These are phyloP conservation scores for Melaleuca alternifolia DNA, from an alignment of 345 rosid genomes.

Conservation along the genomic window DNA sequence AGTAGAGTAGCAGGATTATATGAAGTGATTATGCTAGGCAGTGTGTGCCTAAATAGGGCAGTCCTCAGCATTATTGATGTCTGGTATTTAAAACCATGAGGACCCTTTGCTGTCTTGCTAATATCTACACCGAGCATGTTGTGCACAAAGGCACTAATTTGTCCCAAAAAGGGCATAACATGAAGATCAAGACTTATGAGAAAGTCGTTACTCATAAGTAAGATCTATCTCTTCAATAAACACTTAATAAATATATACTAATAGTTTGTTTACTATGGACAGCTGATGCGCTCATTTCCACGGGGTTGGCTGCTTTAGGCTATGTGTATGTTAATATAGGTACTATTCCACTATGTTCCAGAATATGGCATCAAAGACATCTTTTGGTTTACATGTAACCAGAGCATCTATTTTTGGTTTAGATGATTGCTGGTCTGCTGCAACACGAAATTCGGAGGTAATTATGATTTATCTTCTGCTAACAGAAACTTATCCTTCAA, in stretches of 20 bases:
- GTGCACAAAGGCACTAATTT: neutral
- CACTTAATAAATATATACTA: neutral
- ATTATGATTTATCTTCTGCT: neutral
- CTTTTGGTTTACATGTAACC: slow-evolving; percentile 4
- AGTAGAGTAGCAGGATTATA: neutral
- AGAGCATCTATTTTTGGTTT: slow-evolving; percentile 14
- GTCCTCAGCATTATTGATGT: neutral
- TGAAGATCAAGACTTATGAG: neutral
- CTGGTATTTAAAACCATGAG: neutral
- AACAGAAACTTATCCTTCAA: neutral
- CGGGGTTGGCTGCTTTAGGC: slow-evolving; percentile 91
- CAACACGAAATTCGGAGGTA: slow-evolving; percentile 47
- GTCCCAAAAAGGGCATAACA: neutral
- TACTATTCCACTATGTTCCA: slow-evolving; percentile 11
- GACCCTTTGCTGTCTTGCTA: neutral
- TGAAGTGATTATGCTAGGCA: neutral
- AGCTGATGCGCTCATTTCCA: slow-evolving; percentile 90
- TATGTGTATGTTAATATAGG: slow-evolving; percentile 83
- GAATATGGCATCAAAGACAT: neutral
- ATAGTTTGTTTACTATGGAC: slow-evolving; percentile 6
- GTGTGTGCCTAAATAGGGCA: neutral
- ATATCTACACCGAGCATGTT: neutral
- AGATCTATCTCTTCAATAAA: neutral
- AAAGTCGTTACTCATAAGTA: neutral
- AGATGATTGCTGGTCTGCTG: slow-evolving; percentile 96